These are phyloP conservation scores for Infundibulicybe gibba DNA, from an alignment of 768 basidiomycete genomes.

Conservation along the genomic window DNA sequence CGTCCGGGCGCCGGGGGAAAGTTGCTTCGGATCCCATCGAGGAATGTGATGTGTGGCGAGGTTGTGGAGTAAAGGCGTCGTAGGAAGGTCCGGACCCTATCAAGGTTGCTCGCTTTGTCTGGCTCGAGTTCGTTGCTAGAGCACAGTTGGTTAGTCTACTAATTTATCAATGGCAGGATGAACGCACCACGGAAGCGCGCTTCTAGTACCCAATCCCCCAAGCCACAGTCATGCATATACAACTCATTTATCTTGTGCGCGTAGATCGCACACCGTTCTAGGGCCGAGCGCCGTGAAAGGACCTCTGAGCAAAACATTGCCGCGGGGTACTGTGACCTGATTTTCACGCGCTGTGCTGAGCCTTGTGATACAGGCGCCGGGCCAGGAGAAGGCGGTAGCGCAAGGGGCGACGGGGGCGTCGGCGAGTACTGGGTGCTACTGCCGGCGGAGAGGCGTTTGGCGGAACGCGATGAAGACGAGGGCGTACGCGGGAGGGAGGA, in stretches of 20 bases:
- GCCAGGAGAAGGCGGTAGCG: constrained; percentile 6
- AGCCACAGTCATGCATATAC: constrained; percentile 68
- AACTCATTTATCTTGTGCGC: constrained; percentile 84
- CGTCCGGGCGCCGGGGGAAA: constrained; percentile 78
- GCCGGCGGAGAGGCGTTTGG: constrained; percentile 23
- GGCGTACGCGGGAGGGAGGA: constrained; percentile 67
- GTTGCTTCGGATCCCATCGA: constrained; percentile 76
- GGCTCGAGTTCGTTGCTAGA: constrained; percentile 9
- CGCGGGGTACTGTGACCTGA: constrained; percentile 43
- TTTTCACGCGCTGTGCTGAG: constrained; percentile 15
- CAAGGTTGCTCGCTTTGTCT: constrained; percentile 19
- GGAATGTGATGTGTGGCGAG: constrained; percentile 65
- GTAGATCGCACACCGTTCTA: constrained; percentile 72
- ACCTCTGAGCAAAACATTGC: constrained; percentile 75
- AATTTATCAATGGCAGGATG: background rate
- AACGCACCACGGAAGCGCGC: constrained; percentile 52
- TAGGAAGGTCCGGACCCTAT: constrained; percentile 23
- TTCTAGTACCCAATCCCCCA: constrained; percentile 70
- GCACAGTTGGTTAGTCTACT: constrained; percentile 4
- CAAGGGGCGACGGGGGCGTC: constrained; percentile 31
- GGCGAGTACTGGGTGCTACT: constrained; percentile 29
- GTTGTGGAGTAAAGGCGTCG: constrained; percentile 44
- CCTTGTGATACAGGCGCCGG: constrained; percentile 11
- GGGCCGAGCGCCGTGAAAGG: constrained; percentile 42
- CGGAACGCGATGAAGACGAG: constrained; percentile 46